Evolutionary conservation across 2,329 filamentous ascomycete genomes (phyloP), one percentile per base, ranked within the genome.

Genomic region (Talaromyces albobiverticillius): DNA sequence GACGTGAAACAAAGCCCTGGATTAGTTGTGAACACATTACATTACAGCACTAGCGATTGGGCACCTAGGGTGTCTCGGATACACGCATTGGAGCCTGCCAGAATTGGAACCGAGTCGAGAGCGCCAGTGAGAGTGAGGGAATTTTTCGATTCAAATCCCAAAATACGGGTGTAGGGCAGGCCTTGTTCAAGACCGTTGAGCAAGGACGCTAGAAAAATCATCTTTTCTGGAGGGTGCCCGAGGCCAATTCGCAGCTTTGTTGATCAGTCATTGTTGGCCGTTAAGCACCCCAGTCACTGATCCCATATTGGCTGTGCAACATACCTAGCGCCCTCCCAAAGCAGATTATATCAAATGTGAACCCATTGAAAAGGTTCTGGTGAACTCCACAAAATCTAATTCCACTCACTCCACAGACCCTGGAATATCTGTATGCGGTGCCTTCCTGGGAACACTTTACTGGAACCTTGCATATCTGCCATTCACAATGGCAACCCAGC

Each of bases 401-500:
- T n/a, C 47, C 23, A 25, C 13, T 29, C 26, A 29, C 36, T 13
- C 29, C 26, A 13, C 18, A 29, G 31, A 51, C 48, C 36, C 36
- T 23, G 36, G 23, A 20, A 40, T 22, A 40, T 40, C 36, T 40
- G 36, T 6, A 16, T 22, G 36, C 36, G 11, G 36, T 40, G 36
- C 36, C 36, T 16, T 40, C 36, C 36, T 40, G 36, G 3, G 18
- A 40, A 40, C 36, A 20, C 2, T 20, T 2, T 22, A 16, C 13
- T 3, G 36, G n/a, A 18, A 16, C 14, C 23, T 42, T 42, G n/a
- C 38, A 31, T n/a, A 18, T n/a, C n/a, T n/a, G n/a, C n/a, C 26
- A 32, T 31, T 22, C 56, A 56, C 61, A 29, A 66, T 65, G 60
- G 61, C 64, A 38, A 58, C 54, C 36, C 61, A 59, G 46, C 45